Base-by-base conservation (phyloP, 2,329 filamentous ascomycete species). In the Paraphaeosphaeria minitans region DNA sequence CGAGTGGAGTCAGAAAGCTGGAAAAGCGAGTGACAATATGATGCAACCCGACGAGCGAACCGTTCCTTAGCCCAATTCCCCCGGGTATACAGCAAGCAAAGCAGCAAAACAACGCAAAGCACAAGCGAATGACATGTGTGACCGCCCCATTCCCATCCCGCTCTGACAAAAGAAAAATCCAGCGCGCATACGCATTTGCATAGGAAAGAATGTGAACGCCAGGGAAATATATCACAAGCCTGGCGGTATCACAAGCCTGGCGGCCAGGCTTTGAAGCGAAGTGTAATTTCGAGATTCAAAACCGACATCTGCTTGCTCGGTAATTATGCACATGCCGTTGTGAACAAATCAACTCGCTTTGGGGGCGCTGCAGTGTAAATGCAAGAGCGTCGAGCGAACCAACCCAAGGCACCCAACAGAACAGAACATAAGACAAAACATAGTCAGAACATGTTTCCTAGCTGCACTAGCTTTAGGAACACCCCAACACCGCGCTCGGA, bases 401-500 rank as follows among this genome's bases (percentile, higher is more conserved):
- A 21, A 29, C 47, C 29, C 13, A 22, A 43, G n/a, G 8, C 16
- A 4, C 10, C 14, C 29, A 27, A 52, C 10, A 42, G n/a, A 41
- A 52, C 2, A 14, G 22, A 54, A 46, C n/a, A n/a, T 5, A 39
- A 24, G 19, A 39, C 41, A 41, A 37, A 46, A 48, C 31, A 27
- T 4, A 27, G 24, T 49, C 53, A 47, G 43, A 56, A 60, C 13
- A 57, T 60, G 64, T 72, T 69, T 71, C 70, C 65, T 64, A 52
- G 67, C 70, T 72, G 67, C 69, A 71, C 67, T 71, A 73, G 67
- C 68, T 57, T 67, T 62, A 66, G 67, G 67, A 74, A 74, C 68
- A 66, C 72, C 72, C 70, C 71, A 74, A 74, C 72, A 70, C 73
- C 73, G 66, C 71, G 72, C 71, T 74, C 56, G 53, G 50, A 61